phyloP scores from a whole-genome alignment of 2,329 filamentous ascomycete genomes.

The Beauveria sp. region DNA sequence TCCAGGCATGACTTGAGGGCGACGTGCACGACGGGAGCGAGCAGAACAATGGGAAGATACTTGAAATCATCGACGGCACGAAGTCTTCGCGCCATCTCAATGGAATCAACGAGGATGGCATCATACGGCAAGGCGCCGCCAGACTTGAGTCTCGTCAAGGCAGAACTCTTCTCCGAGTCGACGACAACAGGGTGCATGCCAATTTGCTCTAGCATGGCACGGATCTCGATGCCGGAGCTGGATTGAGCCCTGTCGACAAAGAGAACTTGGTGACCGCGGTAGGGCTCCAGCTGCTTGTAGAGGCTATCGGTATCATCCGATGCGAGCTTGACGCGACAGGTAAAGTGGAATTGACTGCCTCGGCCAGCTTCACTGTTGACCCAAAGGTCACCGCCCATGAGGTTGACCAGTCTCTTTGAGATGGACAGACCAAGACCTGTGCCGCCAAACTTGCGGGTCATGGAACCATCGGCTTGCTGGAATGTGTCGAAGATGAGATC shows the following conservation, averaged over 20 bases:
- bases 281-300: constrained; percentile 78
- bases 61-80: constrained; percentile 92
- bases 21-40: constrained; percentile 83
- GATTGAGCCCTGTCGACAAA: constrained; percentile 91
- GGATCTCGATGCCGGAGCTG: constrained; percentile 66
- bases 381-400: constrained; percentile 97
- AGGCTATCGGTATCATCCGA: constrained; percentile 71
- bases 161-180: constrained; percentile 63
- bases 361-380: constrained; percentile 87
- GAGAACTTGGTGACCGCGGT: constrained; percentile 83
- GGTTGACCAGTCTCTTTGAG: constrained; percentile 85
- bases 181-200: constrained; percentile 78
- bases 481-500: constrained; percentile 98
- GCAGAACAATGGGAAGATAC: constrained; percentile 89
- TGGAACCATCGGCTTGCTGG: constrained; percentile 95
- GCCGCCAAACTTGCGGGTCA: constrained; percentile 90
- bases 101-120: constrained; percentile 91
- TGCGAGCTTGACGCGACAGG: constrained; percentile 80
- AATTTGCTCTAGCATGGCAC: constrained; percentile 68
- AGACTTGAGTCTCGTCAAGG: constrained; percentile 43
- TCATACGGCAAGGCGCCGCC: constrained; percentile 68
- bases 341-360: constrained; percentile 94
- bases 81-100: constrained; percentile 78
- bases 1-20: constrained; percentile 90
- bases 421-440: constrained; percentile 92